phyloP scores from a whole-genome alignment of 1,284 basidiomycete genomes.

The Ganoderma boninense region DNA sequence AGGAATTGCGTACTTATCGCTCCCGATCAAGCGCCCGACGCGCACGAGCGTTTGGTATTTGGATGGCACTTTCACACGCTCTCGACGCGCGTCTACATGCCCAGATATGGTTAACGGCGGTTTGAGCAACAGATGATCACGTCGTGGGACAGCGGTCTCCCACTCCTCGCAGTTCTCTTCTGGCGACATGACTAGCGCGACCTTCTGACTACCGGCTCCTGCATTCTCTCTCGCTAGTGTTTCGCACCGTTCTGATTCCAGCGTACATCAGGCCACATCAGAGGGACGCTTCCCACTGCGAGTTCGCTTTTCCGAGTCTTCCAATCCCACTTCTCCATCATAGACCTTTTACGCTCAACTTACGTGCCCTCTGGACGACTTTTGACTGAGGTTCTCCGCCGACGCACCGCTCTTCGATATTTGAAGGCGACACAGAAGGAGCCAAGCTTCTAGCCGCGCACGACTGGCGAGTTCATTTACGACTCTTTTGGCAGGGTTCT shows the following conservation, averaged over 20 bases:
- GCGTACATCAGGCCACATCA: background rate
- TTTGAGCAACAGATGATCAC: background rate
- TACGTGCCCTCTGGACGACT: background rate
- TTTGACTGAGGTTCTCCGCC: background rate
- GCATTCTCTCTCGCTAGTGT: background rate
- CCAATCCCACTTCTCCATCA: background rate
- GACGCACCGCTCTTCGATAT: background rate
- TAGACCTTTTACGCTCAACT: constrained; percentile 1
- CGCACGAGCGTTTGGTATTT: background rate
- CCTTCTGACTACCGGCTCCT: constrained; percentile 5
- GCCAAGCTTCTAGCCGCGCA: constrained; percentile 10
- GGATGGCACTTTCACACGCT: background rate
- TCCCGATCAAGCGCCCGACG: background rate
- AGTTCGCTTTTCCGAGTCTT: background rate
- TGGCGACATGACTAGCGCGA: background rate
- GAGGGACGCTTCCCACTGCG: background rate
- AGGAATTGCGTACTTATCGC: background rate
- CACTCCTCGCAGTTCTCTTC: background rate
- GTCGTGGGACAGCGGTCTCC: background rate
- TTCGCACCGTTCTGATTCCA: background rate
- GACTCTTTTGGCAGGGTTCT: constrained; percentile 1
- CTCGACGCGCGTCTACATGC: background rate
- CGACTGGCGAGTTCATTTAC: constrained; percentile 3
- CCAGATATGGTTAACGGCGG: constrained; percentile 4
- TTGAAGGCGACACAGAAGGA: constrained; percentile 5